phyloP scores from a whole-genome alignment of 805 yeast species.

The Grigorovia transvaalensis region DNA sequence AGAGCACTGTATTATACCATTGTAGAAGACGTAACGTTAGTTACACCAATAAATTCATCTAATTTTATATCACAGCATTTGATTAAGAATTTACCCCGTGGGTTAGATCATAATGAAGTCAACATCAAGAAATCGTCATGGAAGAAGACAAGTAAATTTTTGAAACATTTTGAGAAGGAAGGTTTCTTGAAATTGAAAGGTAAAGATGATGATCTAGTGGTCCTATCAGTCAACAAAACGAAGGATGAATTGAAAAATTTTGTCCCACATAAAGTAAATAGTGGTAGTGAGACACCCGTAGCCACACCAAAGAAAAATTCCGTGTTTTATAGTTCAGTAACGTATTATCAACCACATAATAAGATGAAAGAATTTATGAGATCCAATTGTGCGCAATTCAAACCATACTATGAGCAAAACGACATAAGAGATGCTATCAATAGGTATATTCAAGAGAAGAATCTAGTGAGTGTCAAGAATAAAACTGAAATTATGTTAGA shows the following conservation, averaged over 20 bases:
- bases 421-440: slow-evolving; percentile 47
- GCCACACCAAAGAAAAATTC: not conserved
- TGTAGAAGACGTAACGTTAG: slow-evolving; percentile 39
- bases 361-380: slow-evolving; percentile 39
- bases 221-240: slow-evolving; percentile 40
- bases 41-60: slow-evolving; percentile 63
- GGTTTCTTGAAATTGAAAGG: slow-evolving; percentile 65
- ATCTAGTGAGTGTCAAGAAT: slow-evolving; percentile 41
- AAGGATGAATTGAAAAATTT: slow-evolving; percentile 46
- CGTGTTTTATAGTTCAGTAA: slow-evolving; percentile 10
- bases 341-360: slow-evolving; percentile 48
- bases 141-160: slow-evolving; percentile 79
- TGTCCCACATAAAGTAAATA: slow-evolving; percentile 45
- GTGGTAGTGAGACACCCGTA: not conserved
- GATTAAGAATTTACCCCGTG: slow-evolving; percentile 61
- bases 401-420: slow-evolving; percentile 38
- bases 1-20: slow-evolving; percentile 64
- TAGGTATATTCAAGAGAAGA: slow-evolving; percentile 43
- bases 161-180: slow-evolving; percentile 77
- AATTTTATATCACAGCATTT: slow-evolving; percentile 63
- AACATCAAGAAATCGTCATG: slow-evolving; percentile 74
- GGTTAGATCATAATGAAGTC: slow-evolving; percentile 38
- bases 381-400: slow-evolving; percentile 30
- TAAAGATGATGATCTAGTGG: slow-evolving; percentile 66
- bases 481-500: slow-evolving; percentile 49